phyloP scores from a whole-genome alignment of 1,284 basidiomycete genomes.

The Porogramme epimiltina region DNA sequence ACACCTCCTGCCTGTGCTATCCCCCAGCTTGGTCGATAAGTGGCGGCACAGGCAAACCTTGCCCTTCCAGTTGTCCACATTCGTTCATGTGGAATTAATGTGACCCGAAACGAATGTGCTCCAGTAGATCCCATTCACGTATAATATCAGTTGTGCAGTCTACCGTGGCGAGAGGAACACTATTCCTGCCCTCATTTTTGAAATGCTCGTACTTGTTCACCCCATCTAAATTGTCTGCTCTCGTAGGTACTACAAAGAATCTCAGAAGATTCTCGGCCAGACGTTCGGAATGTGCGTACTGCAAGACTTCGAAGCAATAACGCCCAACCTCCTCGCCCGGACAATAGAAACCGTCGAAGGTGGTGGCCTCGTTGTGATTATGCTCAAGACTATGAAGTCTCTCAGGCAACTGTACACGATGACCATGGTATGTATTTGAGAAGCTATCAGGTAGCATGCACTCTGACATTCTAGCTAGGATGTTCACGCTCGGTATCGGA shows the following conservation, averaged over 20 bases:
- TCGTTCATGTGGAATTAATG: too few species aligned
- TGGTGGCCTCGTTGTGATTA: conserved; percentile 89
- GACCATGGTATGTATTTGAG: conserved; percentile 79
- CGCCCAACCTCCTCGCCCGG: conserved; percentile 94
- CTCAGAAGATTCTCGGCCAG: conserved; percentile 94
- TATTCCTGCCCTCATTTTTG: too few species aligned
- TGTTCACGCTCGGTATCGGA: conserved; percentile 92
- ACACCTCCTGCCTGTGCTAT: too few species aligned
- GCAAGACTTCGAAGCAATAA: conserved; percentile 99
- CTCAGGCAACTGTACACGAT: conserved; percentile 93
- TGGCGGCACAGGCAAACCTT: too few species aligned
- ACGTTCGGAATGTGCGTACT: conserved; percentile 98
- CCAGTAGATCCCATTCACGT: too few species aligned
- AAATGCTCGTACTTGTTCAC: too few species aligned
- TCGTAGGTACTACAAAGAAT: conserved; percentile 91
- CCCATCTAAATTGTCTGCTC: background rate
- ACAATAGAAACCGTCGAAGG: conserved; percentile 99
- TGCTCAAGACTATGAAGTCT: conserved; percentile 95
- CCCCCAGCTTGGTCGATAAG: too few species aligned
- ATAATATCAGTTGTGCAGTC: too few species aligned
- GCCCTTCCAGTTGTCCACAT: too few species aligned
- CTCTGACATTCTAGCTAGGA: conserved; percentile 55
- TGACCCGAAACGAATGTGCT: too few species aligned
- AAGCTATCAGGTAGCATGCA: background rate
- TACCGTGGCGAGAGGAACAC: too few species aligned